phyloP scores from a whole-genome alignment of 352 stramenopile genomes.

The Phytophthora pinifolia region DNA sequence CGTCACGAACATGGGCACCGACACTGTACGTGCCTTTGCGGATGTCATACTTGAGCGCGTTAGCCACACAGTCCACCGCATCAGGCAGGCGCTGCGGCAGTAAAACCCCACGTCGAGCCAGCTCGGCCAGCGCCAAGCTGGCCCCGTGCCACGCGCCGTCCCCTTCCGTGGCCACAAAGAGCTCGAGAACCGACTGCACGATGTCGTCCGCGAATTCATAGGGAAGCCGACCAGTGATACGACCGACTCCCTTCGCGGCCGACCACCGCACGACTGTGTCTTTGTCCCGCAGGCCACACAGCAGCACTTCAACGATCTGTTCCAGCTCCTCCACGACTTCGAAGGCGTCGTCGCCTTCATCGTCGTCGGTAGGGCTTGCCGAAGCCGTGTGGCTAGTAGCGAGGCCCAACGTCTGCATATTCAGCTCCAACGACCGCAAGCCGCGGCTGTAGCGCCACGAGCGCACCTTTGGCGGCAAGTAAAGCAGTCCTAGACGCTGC shows the following conservation, averaged over 20 bases:
- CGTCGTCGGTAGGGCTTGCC: conserved; percentile 15
- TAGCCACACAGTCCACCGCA: conserved; percentile 92
- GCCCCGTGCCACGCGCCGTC: conserved; percentile 97
- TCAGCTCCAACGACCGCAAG: conserved; percentile 91
- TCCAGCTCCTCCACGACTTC: conserved; percentile 96
- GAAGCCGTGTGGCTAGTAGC: conserved; percentile 5
- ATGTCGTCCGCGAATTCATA: conserved; percentile 96
- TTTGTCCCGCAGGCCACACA: conserved; percentile 91
- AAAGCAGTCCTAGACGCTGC: conserved; percentile 93
- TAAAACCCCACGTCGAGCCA: conserved; percentile 94
- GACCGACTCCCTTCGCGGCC: conserved; percentile 97
- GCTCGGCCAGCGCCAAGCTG: conserved; percentile 96
- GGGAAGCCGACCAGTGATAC: conserved; percentile 94
- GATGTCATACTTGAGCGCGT: conserved; percentile 95
- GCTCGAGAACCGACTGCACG: conserved; percentile 93
- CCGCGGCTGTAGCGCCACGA: conserved; percentile 96
- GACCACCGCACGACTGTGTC: conserved; percentile 99
- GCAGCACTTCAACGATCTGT: conserved; percentile 93
- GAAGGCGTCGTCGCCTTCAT: conserved; percentile 51
- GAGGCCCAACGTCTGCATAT: conserved; percentile 71
- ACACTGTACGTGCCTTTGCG: conserved; percentile 94
- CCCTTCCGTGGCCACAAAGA: conserved; percentile 92
- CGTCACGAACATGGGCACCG: conserved; percentile 96
- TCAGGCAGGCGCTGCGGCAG: conserved; percentile 91
- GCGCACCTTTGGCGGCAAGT: conserved; percentile 93